Conservation (phyloP, 202 grass and related monocot species). For the Hordeum pubiflorum region DNA sequence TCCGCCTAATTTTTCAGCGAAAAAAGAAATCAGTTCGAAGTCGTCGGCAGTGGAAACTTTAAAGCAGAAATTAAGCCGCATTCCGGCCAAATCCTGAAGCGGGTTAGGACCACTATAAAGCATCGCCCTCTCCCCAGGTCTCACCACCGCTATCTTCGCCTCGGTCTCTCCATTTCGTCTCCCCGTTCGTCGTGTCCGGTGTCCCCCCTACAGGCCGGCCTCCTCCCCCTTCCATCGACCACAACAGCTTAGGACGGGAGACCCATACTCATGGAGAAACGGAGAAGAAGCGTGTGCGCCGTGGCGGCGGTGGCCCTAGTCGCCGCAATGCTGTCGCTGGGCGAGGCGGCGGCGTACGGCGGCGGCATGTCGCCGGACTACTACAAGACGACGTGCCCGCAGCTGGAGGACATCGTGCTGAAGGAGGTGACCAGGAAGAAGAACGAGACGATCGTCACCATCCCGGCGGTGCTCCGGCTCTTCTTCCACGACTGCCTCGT, state of each 20-base stretch:
- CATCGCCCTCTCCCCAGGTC: background rate
- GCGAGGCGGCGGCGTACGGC: background rate
- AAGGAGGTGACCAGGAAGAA: conserved; percentile 58
- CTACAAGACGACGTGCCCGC: conserved; percentile 37
- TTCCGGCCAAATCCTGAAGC: background rate
- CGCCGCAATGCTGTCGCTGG: conserved; percentile 10
- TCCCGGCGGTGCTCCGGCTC: conserved; percentile 64
- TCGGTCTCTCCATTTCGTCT: background rate
- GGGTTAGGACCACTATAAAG: background rate
- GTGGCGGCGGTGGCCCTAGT: background rate
- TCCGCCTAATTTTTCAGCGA: too few relatives aligned
- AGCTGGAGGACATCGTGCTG: conserved; percentile 44
- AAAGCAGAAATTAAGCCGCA: background rate
- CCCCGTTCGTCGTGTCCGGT: background rate
- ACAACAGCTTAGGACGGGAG: background rate
- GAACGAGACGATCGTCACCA: conserved; percentile 68
- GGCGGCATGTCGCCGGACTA: conserved; percentile 24
- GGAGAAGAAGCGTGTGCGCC: background rate
- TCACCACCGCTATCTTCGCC: background rate
- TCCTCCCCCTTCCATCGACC: background rate
- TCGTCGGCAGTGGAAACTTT: too few relatives aligned
- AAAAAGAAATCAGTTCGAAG: too few relatives aligned
- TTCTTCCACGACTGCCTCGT: conserved; percentile 77
- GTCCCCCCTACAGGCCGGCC: background rate
- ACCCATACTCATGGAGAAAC: conserved; percentile 30